phyloP scores from a whole-genome alignment of 2,329 filamentous ascomycete species.

The Coniochaeta hoffmannii region DNA sequence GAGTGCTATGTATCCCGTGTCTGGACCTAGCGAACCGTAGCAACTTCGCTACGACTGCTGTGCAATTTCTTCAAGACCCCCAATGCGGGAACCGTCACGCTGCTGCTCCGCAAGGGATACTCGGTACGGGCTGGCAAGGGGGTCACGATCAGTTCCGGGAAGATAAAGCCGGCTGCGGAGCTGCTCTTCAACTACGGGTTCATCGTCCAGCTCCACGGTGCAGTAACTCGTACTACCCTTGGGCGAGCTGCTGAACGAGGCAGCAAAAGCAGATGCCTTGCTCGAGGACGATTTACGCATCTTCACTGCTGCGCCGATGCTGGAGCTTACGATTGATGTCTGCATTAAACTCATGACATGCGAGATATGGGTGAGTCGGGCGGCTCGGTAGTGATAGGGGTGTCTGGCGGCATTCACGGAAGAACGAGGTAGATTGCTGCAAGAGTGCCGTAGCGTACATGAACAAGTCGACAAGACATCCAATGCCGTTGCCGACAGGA shows the following conservation, averaged over 20 bases:
- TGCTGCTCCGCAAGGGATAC: not conserved
- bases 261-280: not conserved
- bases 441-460: not conserved
- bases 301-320: not conserved
- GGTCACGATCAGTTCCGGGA: not conserved
- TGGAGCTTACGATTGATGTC: constrained; percentile 1
- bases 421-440: not conserved
- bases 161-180: not conserved
- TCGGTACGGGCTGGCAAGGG: not conserved
- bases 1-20: not conserved
- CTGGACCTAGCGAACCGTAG: not conserved
- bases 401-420: not conserved
- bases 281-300: not conserved
- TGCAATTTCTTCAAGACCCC: too few relatives aligned
- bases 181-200: constrained; percentile 3
- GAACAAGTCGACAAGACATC: not conserved
- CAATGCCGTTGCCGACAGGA: not conserved
- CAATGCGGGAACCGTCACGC: not conserved
- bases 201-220: not conserved
- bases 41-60: not conserved
- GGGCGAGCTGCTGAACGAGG: not conserved
- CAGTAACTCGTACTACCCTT: not conserved
- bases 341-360: not conserved
- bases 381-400: too few relatives aligned
- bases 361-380: not conserved